Evolutionary conservation across 768 basidiomycete species (phyloP), one percentile per base, ranked within the genome.

Genomic region (Symmetrospora coprosmae): DNA sequence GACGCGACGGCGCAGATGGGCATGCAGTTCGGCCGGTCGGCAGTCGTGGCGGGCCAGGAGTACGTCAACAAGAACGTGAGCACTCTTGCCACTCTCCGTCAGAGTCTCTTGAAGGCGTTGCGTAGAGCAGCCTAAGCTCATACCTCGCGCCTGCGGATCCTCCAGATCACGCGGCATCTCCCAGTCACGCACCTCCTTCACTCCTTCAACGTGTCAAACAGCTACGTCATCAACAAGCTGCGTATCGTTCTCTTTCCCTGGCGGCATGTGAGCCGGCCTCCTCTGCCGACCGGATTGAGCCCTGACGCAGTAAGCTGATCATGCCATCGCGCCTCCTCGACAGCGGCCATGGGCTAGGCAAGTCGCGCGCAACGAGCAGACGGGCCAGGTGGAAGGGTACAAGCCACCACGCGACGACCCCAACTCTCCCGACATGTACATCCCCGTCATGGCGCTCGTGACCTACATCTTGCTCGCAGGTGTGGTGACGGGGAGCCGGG

Each of bases 391-490:
- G 2, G 75, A 91, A 67, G 76, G 77, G 2, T 97, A 83, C 81
- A 81, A 85, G 52, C 76, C 87, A 2, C 94, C 94, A 2, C 76
- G 92, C 53, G 89, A 96, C 34, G 94, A 99, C 69, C 80, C 97
- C 66, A 97, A 97, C 68, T 84, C 82, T 56, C 94, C 94, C 0
- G 94, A 99, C 74, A 75, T 99, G 19, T 99, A 99, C 71, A 97
- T 99, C 64, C 94, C 94, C 1, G 87, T 82, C 11, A 97, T 99
- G 94, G 87, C 90, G 0, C 77, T 97, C 17, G 87, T 92, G 30
- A 94, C 94, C 0, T 97, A 97, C 71, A 83, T 96, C 64, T 82
- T 99, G 38, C 77, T 94, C 2, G 83, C 84, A 17, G 90, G 87
- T 4, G 76, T 94, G 6, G 79, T 85, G 51, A 82, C 87, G 1